These are phyloP conservation scores for Ploettnerulaceae sp. DNA, from an alignment of 2,329 filamentous ascomycete genomes.

Conservation along the genomic window DNA sequence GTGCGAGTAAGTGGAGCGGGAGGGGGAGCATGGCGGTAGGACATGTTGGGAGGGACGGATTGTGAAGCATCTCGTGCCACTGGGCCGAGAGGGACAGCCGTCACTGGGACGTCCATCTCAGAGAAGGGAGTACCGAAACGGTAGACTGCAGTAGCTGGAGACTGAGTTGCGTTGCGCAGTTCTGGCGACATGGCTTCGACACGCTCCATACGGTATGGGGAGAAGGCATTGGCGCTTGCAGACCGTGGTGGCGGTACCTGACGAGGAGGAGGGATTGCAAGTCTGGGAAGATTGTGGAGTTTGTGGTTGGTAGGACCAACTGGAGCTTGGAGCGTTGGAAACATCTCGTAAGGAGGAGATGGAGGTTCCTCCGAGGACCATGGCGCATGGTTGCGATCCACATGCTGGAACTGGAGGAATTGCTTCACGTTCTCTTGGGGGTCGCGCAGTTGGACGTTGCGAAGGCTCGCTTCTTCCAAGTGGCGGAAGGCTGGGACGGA, in stretches of 20 bases:
- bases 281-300: constrained; percentile 56
- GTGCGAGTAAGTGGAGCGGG: constrained; percentile 23
- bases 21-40: constrained; percentile 52
- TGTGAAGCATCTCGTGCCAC: constrained; percentile 76
- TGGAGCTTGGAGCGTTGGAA: constrained; percentile 42
- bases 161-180: constrained; percentile 43
- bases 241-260: constrained; percentile 30
- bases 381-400: constrained; percentile 39
- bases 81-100: constrained; percentile 64
- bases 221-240: constrained; percentile 36
- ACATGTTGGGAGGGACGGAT: constrained; percentile 92
- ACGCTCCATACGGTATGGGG: constrained; percentile 49
- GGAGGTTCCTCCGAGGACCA: constrained; percentile 54
- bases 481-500: constrained; percentile 59
- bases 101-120: constrained; percentile 83
- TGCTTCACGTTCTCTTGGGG: constrained; percentile 91
- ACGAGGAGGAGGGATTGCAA: constrained; percentile 49
- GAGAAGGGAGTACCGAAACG: constrained; percentile 83
- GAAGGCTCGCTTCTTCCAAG: constrained; percentile 69
- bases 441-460: constrained; percentile 65
- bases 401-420: constrained; percentile 81
- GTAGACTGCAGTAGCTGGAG: constrained; percentile 59
- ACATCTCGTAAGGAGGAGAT: constrained; percentile 65
- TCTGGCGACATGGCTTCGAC: constrained; percentile 49
- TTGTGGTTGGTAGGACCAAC: constrained; percentile 39